A percentile compares a stretch with the other conserved stretches of the same genome.
Evolutionary conservation across 441 rosid genomes (phyloP).

Genomic region (Gossypium davidsonii): DNA sequence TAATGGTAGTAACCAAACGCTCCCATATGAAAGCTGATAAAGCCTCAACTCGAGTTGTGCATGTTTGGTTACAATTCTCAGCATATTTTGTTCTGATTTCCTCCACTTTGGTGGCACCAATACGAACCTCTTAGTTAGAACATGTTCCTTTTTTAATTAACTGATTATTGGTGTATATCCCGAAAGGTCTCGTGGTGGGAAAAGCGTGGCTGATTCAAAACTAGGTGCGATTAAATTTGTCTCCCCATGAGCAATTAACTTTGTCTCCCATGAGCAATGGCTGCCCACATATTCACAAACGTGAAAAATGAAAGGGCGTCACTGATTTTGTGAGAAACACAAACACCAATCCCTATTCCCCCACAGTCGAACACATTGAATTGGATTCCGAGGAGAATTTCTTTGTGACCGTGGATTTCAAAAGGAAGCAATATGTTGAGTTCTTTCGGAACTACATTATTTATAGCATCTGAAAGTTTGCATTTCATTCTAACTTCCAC

Average conservation of each 20-base stretch:
- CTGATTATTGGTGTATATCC: neutral
- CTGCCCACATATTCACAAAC: neutral
- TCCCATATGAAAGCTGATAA: neutral
- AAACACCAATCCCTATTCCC: neutral
- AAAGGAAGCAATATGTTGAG: neutral
- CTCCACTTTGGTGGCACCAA: neutral
- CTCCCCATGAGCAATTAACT: neutral
- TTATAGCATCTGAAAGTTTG: neutral
- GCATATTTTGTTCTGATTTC: neutral
- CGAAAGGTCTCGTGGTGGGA: neutral
- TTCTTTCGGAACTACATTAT: neutral
- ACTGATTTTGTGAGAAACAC: neutral
- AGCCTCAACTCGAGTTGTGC: neutral
- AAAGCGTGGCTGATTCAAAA: neutral
- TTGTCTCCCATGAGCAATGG: neutral
- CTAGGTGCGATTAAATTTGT: neutral
- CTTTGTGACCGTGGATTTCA: neutral
- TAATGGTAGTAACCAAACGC: neutral
- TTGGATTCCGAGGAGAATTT: neutral
- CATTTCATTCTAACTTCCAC: neutral
- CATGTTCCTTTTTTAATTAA: neutral
- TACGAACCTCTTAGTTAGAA: neutral
- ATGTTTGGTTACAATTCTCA: neutral
- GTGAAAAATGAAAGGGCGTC: neutral
- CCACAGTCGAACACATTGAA: neutral